phyloP scores from a whole-genome alignment of 2,329 filamentous ascomycete genomes.

The Bimuria novae-zelandiae region DNA sequence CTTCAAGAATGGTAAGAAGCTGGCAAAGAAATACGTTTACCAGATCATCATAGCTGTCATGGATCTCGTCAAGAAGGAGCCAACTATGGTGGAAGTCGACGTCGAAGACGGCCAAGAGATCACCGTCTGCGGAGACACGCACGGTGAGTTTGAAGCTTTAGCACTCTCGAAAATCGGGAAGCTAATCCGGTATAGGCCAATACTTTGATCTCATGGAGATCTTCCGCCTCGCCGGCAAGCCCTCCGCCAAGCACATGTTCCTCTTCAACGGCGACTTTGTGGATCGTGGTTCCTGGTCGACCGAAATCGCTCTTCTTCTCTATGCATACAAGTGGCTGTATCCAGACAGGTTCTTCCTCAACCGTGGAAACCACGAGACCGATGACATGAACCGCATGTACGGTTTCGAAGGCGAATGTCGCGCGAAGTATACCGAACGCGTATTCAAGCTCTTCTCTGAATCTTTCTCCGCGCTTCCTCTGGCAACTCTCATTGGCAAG shows the following conservation, averaged over 20 bases:
- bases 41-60: constrained; percentile 91
- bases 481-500: constrained; percentile 87
- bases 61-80: constrained; percentile 87
- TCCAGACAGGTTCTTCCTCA: constrained; percentile 87
- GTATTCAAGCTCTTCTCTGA: constrained; percentile 98
- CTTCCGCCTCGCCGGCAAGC: constrained; percentile 87
- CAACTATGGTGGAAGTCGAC: constrained; percentile 94
- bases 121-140: constrained; percentile 96
- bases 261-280: constrained; percentile 99
- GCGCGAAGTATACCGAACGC: constrained; percentile 95
- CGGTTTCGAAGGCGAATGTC: constrained; percentile 97
- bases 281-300: constrained; percentile 95
- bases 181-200: constrained; percentile 66
- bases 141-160: constrained; percentile 63
- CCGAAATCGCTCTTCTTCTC: constrained; percentile 89
- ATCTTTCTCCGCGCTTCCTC: constrained; percentile 89
- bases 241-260: constrained; percentile 85
- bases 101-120: constrained; percentile 77
- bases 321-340: constrained; percentile 98
- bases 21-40: constrained; percentile 96
- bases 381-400: constrained; percentile 99
- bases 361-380: constrained; percentile 97
- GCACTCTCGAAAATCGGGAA: not conserved
- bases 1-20: constrained; percentile 83
- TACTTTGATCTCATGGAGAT: constrained; percentile 97